Percentiles rank a stretch among this genome's conserved stretches.
Conservation (phyloP, 306 rosid genomes). For the Ammopiptanthus mongolicus region DNA sequence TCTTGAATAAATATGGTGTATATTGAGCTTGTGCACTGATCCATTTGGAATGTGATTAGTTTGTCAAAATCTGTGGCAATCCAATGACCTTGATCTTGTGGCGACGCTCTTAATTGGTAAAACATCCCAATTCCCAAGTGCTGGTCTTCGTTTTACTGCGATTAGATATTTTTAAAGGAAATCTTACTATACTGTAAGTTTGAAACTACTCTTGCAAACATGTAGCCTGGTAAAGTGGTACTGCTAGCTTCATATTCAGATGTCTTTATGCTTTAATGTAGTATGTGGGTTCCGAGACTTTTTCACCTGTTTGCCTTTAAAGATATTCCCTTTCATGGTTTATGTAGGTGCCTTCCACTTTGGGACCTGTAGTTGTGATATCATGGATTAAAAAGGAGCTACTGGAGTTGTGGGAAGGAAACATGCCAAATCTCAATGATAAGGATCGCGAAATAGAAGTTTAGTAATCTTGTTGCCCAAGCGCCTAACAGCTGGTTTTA, state of each 20-base stretch:
- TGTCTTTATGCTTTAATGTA: background rate
- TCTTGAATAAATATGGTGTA: background rate
- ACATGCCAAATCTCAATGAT: constrained; percentile 44
- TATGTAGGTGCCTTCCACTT: constrained; percentile 85
- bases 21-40: background rate
- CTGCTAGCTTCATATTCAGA: background rate
- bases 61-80: background rate
- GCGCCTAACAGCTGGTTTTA: constrained; percentile 9
- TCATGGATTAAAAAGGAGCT: constrained; percentile 87
- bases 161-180: background rate
- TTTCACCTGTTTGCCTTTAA: background rate
- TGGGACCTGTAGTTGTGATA: constrained; percentile 72
- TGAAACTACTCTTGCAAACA: background rate
- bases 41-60: background rate
- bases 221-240: background rate
- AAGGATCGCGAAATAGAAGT: constrained; percentile 70
- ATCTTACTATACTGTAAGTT: background rate
- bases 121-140: background rate
- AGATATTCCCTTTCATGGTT: background rate
- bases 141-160: background rate
- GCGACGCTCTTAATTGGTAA: background rate
- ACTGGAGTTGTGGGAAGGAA: constrained; percentile 87
- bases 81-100: background rate
- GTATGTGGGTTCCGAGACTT: background rate
- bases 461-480: constrained; percentile 27